These are phyloP conservation scores for Microsporum ferrugineum DNA, from an alignment of 2,329 filamentous ascomycete species.

Conservation along the genomic window DNA sequence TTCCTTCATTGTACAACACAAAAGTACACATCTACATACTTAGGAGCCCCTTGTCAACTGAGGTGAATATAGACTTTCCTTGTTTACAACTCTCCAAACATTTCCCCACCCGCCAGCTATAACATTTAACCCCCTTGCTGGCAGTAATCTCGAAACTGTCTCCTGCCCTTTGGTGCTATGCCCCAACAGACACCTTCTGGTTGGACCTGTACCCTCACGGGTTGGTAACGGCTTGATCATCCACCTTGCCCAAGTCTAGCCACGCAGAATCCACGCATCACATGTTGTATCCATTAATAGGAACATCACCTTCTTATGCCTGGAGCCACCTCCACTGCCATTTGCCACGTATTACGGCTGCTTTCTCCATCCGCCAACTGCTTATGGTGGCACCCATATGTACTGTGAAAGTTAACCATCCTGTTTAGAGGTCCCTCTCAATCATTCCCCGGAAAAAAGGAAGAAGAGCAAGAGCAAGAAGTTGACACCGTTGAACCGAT, in stretches of 20 bases:
- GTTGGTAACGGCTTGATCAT: background rate
- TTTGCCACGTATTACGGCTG: constrained; percentile 1
- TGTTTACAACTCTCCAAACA: background rate
- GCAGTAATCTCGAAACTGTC: background rate
- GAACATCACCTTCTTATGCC: background rate
- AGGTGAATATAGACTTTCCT: constrained; percentile 4
- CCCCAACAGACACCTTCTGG: background rate
- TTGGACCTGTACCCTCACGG: background rate
- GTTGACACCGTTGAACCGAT: background rate
- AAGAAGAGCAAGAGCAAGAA: background rate
- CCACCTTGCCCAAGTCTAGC: background rate
- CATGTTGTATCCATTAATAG: background rate
- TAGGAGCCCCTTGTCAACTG: background rate
- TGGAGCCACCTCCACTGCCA: background rate
- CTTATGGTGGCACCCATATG: background rate
- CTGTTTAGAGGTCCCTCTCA: background rate
- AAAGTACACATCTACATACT: background rate
- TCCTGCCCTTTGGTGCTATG: background rate
- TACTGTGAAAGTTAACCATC: constrained; percentile 2
- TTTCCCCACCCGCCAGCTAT: background rate
- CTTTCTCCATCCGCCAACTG: constrained; percentile 1
- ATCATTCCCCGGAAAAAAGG: background rate
- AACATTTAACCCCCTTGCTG: background rate
- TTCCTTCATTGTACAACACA: no score
- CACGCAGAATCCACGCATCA: background rate